Evolutionary conservation across 371 early-diverging fungal genomes (phyloP), one percentile per base, ranked within the genome.

Genomic region (Syncephalis plumigaleata): DNA sequence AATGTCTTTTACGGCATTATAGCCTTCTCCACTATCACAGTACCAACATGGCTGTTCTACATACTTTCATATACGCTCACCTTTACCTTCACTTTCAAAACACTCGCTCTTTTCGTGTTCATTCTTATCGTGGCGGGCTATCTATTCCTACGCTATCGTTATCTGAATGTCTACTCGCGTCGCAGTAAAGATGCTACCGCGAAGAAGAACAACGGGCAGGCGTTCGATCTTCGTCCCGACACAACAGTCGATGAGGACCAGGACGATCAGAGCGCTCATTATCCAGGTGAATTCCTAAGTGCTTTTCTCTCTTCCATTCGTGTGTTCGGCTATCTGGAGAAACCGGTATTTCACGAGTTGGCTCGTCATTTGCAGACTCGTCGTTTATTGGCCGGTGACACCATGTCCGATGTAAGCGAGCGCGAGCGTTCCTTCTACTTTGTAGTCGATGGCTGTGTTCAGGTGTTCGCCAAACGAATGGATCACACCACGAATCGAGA

Each of bases 301-400:
- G 84, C 82, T 1, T 87, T 91, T 54, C 66, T 91, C 45, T 73
- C 79, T 1, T 76, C 78, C 13, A 93, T 94, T 63, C 91, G 91
- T 59, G 84, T 94, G n/a, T 95, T 97, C 73, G 93, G 93, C 1
- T 94, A 92, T 56, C 68, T 97, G 27, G 97, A 97, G 50, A 75
- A 87, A 54, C 89, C 89, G 4, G 93, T 97, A 38, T 91, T 97
- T 62, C 86, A 87, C 63, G 94, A 96, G 58, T 70, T 96, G 27
- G 83, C 90, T 3, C 65, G 89, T 23, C 81, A 85, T 55, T 60
- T 87, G 44, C 84, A 88, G 58, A 91, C 90, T 0, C 79, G 81
- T 38, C 78, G 84, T 27, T 58, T 91, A 45, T 65, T 84, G 38
- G 85, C 84, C 7, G 92, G 90, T 22, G 89, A 92, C 54, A 79